Evolutionary conservation across 495 filamentous ascomycete species (phyloP).

Genomic region (Talaromyces ruber): DNA sequence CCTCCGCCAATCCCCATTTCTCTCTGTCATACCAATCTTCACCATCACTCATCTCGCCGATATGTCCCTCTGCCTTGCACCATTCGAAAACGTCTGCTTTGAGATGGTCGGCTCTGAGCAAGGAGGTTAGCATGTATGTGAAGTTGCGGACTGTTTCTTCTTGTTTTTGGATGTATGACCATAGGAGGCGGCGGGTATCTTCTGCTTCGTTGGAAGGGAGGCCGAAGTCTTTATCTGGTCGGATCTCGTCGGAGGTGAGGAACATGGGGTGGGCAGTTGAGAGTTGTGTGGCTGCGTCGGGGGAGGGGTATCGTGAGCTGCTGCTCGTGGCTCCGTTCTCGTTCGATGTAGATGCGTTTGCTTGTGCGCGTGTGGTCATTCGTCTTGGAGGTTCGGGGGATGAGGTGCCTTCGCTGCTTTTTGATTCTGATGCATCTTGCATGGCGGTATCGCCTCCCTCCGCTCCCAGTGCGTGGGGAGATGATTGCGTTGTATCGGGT

Average conservation of each 20-base stretch:
- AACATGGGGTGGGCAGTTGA: conserved; percentile 76
- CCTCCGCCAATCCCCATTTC: conserved; percentile 67
- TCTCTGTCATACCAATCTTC: conserved; percentile 96
- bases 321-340: conserved; percentile 20
- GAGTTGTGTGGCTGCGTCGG: conserved; percentile 38
- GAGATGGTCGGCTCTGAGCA: conserved; percentile 70
- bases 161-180: conserved; percentile 88
- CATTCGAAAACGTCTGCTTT: conserved; percentile 73
- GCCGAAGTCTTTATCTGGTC: conserved; percentile 70
- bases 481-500: background rate
- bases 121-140: conserved; percentile 62
- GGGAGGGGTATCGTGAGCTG: conserved; percentile 37
- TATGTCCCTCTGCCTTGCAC: conserved; percentile 84
- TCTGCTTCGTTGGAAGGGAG: conserved; percentile 78
- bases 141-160: conserved; percentile 86
- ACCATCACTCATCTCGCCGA: conserved; percentile 78
- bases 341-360: conserved; percentile 39
- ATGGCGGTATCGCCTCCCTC: background rate
- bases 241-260: conserved; percentile 57
- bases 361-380: conserved; percentile 62
- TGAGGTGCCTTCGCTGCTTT: conserved; percentile 7
- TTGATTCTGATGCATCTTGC: background rate
- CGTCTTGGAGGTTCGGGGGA: conserved; percentile 44
- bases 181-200: conserved; percentile 74
- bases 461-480: background rate